Evolutionary conservation across 805 yeast genomes (phyloP), one percentile per base, ranked within the genome.

Genomic region (Suhomyces canberraensis): DNA sequence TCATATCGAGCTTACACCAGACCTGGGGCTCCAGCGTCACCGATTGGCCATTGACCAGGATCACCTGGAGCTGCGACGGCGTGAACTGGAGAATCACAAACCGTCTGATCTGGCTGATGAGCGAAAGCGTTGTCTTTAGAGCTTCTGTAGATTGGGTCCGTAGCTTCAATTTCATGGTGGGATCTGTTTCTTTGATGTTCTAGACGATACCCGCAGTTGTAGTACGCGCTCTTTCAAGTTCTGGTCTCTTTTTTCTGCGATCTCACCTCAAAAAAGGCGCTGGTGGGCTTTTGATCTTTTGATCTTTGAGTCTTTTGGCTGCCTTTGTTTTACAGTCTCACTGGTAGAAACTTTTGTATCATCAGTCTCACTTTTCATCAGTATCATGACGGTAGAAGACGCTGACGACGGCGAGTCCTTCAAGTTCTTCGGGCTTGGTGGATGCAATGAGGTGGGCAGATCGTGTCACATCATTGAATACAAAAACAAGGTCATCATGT

Each of bases 401-500:
- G 29, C 47, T 13, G 66, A 64, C 35, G 65, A 56, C 37, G 49
- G 64, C 31, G 73, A 68, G 21, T 56, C 56, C 46, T 68, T 69
- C 53, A 78, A 77, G 56, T 93, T 93, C 66, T 78, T 85, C 42
- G 90, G 95, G 16, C 73, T 93, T 5, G 99, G 99, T 6, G 99
- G 98, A n/a, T 95, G 98, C 45, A 87, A 84, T 49, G 99, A 93
- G 58, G 99, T 93, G 5, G 99, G 99, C 3, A 67, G 99, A 41
- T 87, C 96, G 22, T 91, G 98, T 55, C 98, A 93, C 55, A 81
- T 93, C 29, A 69, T 93, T 21, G 90, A 85, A 48, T 93, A 84
- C 63, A 89, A 88, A 56, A 96, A 95, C 40, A 91, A 93, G 54
- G 90, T 91, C 4, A 82, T 93, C 33, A 93, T 93, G 98, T 52